These are phyloP conservation scores for Phaeotremella fagi DNA, from an alignment of 768 basidiomycete species.

Conservation along the genomic window DNA sequence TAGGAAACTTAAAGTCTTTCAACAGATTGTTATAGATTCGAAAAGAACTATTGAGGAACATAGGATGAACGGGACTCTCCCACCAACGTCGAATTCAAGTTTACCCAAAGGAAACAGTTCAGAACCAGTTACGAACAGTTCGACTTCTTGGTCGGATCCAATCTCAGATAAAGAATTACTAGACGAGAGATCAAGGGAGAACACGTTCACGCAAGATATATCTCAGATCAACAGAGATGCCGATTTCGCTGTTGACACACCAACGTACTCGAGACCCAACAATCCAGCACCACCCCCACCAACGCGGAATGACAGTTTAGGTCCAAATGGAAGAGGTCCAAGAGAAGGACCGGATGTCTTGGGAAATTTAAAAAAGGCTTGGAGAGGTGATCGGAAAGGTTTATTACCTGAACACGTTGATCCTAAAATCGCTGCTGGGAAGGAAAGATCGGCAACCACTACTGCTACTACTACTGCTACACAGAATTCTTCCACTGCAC, in stretches of 20 bases:
- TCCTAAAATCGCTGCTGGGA: too few relatives aligned
- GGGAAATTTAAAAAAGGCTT: not conserved
- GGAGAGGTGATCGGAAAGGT: not conserved
- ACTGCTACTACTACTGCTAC: too few relatives aligned
- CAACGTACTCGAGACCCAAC: not conserved
- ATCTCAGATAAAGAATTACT: constrained; percentile 4
- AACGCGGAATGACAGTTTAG: too few relatives aligned
- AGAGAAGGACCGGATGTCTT: not conserved
- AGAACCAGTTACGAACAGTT: too few relatives aligned
- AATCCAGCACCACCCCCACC: too few relatives aligned
- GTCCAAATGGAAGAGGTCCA: too few relatives aligned
- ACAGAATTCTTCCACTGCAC: too few relatives aligned
- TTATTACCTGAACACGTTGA: too few relatives aligned
- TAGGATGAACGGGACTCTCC: not conserved
- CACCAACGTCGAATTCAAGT: not conserved
- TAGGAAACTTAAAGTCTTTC: constrained; percentile 14
- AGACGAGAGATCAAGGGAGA: constrained; percentile 8
- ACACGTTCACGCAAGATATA: not conserved
- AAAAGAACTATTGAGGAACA: constrained; percentile 13
- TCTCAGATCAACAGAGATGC: not conserved
- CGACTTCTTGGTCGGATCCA: constrained; percentile 3
- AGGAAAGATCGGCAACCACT: too few relatives aligned
- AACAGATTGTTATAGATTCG: constrained; percentile 24
- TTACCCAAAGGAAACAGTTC: too few relatives aligned
- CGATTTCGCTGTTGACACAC: not conserved